Conservation (phyloP, 1,139 yeast genomes). For the Taphrina pruni region DNA sequence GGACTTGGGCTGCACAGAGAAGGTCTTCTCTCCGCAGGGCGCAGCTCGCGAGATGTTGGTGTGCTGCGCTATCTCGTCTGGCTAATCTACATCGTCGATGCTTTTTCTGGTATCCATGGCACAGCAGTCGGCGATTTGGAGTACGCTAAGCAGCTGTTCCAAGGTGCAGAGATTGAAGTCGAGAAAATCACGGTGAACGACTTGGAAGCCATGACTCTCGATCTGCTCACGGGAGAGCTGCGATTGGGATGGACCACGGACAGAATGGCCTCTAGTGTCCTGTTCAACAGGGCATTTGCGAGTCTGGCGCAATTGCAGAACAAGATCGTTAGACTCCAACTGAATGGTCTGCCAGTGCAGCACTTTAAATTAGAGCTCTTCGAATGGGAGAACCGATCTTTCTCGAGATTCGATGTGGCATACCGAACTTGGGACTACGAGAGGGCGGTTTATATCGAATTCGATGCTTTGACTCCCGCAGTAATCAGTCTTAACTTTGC, state of each 20-base stretch:
- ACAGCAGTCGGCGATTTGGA: slow-evolving; percentile 9
- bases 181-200: slow-evolving; percentile 16
- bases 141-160: slow-evolving; percentile 5
- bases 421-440: slow-evolving; percentile 2
- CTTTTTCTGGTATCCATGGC: slow-evolving; percentile 16
- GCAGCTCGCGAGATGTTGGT: slow-evolving; percentile 23
- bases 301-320: slow-evolving; percentile 27
- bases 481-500: slow-evolving; percentile 14
- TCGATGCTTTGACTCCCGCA: slow-evolving; percentile 5
- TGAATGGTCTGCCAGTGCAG: background rate
- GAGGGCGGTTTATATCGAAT: background rate
- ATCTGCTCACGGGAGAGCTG: slow-evolving; percentile 16
- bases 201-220: slow-evolving; percentile 13
- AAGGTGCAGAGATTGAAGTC: slow-evolving; percentile 25
- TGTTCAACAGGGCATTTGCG: slow-evolving; percentile 25
- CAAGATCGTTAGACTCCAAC: slow-evolving; percentile 10
- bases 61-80: slow-evolving; percentile 29
- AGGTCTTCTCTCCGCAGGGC: slow-evolving; percentile 1
- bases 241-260: background rate
- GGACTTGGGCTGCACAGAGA: slow-evolving; percentile 17
- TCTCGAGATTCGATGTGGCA: background rate
- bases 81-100: slow-evolving; percentile 30
- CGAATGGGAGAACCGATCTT: background rate
- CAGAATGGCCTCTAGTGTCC: background rate
- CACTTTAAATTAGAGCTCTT: background rate